Evolutionary conservation across 2,329 filamentous ascomycete species (phyloP).

Genomic region (Cercospora sp.): DNA sequence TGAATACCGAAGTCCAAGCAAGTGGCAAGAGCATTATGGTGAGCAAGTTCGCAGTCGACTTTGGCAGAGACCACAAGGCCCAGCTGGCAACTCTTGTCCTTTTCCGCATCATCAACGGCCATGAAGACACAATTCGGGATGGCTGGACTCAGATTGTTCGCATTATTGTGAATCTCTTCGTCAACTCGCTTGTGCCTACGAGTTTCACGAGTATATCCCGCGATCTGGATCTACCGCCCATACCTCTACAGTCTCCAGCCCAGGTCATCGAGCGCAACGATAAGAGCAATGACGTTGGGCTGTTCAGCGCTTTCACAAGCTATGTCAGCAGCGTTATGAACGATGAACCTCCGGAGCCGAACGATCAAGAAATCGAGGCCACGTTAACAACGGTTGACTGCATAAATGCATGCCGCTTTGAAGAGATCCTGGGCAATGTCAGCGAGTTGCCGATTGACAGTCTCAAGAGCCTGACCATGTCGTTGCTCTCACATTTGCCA

Average conservation of each 20-base stretch:
- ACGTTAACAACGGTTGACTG: conserved; percentile 94
- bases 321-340: conserved; percentile 99
- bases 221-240: conserved; percentile 70
- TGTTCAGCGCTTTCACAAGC: conserved; percentile 91
- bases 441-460: conserved; percentile 63
- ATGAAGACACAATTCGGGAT: conserved; percentile 71
- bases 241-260: conserved; percentile 86
- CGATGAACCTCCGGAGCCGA: conserved; percentile 95
- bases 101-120: conserved; percentile 85
- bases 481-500: conserved; percentile 79
- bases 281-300: conserved; percentile 73
- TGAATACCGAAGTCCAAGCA: conserved; percentile 95
- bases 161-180: conserved; percentile 93
- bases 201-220: conserved; percentile 68
- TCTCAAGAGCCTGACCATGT: conserved; percentile 64
- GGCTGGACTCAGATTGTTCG: conserved; percentile 85
- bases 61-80: conserved; percentile 89
- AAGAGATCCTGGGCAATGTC: conserved; percentile 79
- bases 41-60: conserved; percentile 92
- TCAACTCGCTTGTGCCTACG: conserved; percentile 86
- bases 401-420: conserved; percentile 83
- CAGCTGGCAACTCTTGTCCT: conserved; percentile 93
- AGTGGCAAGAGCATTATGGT: conserved; percentile 91
- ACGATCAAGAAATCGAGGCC: conserved; percentile 94
- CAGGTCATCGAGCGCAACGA: conserved; percentile 88